These are phyloP conservation scores for Tetracladium setigerum DNA, from an alignment of 495 filamentous ascomycete genomes.

Conservation along the genomic window DNA sequence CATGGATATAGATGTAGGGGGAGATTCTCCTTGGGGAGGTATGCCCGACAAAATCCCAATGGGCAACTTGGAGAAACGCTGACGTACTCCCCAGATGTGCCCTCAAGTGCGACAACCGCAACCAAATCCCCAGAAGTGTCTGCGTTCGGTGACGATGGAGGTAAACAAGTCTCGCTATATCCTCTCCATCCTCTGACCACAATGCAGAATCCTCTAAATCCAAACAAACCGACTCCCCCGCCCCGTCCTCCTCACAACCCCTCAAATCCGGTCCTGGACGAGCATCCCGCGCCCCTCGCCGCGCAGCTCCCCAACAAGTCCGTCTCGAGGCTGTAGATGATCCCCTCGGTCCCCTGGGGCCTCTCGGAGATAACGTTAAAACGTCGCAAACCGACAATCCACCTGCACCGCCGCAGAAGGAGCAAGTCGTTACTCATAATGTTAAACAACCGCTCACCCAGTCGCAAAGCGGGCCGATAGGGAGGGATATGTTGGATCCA, in stretches of 20 bases:
- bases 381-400: slow-evolving; percentile 50
- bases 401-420: slow-evolving; percentile 86
- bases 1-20: slow-evolving; percentile 58
- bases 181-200: slow-evolving; percentile 3
- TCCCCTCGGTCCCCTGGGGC: slow-evolving; percentile 86
- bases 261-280: slow-evolving; percentile 20
- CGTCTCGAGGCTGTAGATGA: slow-evolving; percentile 84
- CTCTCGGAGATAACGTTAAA: slow-evolving; percentile 56
- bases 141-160: slow-evolving; percentile 9
- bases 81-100: slow-evolving; percentile 16
- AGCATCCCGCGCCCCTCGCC: slow-evolving; percentile 48
- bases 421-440: slow-evolving; percentile 55
- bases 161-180: not conserved
- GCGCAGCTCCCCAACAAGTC: slow-evolving; percentile 73
- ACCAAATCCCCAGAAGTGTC: slow-evolving; percentile 8
- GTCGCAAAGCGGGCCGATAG: slow-evolving; percentile 35
- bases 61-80: not conserved
- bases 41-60: slow-evolving; percentile 20
- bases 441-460: slow-evolving; percentile 42
- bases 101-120: slow-evolving; percentile 13
- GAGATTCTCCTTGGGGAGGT: slow-evolving; percentile 67
- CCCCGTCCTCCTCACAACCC: slow-evolving; percentile 12
- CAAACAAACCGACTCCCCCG: slow-evolving; percentile 12
- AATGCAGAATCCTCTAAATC: slow-evolving; percentile 13
- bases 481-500: slow-evolving; percentile 49